Evolutionary conservation across 164 flowering plant genomes (phyloP).

Genomic region (Kalanchoe fedtschenkoi): DNA sequence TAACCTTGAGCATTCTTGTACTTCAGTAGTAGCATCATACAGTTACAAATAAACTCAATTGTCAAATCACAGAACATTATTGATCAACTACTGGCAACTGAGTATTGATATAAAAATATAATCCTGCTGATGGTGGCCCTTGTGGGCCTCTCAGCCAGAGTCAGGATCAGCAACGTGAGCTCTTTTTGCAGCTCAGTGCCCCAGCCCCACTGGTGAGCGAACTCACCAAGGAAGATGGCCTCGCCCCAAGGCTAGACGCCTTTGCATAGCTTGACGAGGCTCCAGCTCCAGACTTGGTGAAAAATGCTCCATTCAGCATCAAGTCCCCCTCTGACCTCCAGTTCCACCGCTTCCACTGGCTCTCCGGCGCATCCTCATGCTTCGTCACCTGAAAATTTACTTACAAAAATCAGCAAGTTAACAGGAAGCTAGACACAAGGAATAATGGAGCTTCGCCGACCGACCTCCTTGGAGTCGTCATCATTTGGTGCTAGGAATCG

Average conservation of each 20-base stretch:
- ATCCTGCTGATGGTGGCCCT: background rate
- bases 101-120: background rate
- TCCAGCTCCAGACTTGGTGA: conserved; percentile 2
- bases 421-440: background rate
- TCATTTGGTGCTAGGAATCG: conserved; percentile 3
- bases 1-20: background rate
- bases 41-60: no score
- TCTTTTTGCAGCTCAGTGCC: conserved; percentile 4
- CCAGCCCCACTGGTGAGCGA: conserved; percentile 6
- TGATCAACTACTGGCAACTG: background rate
- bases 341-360: conserved; percentile 7
- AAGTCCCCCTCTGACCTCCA: conserved; percentile 8
- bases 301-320: background rate
- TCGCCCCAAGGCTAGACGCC: conserved; percentile 4
- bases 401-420: background rate
- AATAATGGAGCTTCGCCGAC: background rate
- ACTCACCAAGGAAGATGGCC: conserved; percentile 6
- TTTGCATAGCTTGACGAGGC: conserved; percentile 6
- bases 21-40: no score
- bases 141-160: background rate
- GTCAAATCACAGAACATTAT: no score
- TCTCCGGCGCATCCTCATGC: conserved; percentile 6
- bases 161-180: conserved; percentile 1
- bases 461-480: conserved; percentile 1
- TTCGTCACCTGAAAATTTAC: background rate